phyloP scores from a whole-genome alignment of 2,329 filamentous ascomycete genomes.

The Hortaea sp. region DNA sequence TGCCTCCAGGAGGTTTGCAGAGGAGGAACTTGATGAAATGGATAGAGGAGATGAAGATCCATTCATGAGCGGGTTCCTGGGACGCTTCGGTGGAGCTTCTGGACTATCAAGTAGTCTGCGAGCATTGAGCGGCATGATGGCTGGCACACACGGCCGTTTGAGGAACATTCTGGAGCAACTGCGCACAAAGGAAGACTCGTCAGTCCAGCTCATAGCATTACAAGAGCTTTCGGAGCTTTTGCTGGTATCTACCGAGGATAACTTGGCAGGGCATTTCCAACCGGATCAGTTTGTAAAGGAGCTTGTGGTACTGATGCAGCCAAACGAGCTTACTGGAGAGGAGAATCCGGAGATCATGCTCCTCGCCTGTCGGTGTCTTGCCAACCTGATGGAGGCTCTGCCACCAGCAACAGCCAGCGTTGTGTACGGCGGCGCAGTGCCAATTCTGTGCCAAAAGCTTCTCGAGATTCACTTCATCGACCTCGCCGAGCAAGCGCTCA shows the following conservation, averaged over 20 bases:
- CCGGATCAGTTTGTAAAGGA: conserved; percentile 94
- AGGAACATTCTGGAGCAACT: conserved; percentile 53
- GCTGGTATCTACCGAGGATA: conserved; percentile 92
- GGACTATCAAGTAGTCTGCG: conserved; percentile 70
- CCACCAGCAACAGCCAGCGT: conserved; percentile 89
- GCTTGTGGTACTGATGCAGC: conserved; percentile 82
- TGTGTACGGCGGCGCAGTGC: conserved; percentile 93
- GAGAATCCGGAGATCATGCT: conserved; percentile 97
- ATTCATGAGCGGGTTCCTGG: conserved; percentile 54
- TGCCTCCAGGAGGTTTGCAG: conserved; percentile 54
- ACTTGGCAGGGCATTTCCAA: conserved; percentile 86
- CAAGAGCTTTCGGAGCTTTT: conserved; percentile 90
- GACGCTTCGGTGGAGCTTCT: conserved; percentile 52
- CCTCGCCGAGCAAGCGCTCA: conserved; percentile 89
- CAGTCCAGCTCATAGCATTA: conserved; percentile 80
- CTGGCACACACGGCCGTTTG: conserved; percentile 68
- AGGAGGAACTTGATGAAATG: conserved; percentile 42
- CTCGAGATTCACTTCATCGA: conserved; percentile 96
- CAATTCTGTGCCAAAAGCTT: conserved; percentile 86
- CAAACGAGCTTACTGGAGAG: conserved; percentile 66
- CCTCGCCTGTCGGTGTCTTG: conserved; percentile 85
- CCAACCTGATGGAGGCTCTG: conserved; percentile 94
- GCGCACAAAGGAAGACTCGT: conserved; percentile 73
- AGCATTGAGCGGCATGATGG: conserved; percentile 85
- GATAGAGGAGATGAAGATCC: conserved; percentile 44